Conservation (phyloP, 2,329 filamentous ascomycete genomes). For the Fusarium pseudograminearum region DNA sequence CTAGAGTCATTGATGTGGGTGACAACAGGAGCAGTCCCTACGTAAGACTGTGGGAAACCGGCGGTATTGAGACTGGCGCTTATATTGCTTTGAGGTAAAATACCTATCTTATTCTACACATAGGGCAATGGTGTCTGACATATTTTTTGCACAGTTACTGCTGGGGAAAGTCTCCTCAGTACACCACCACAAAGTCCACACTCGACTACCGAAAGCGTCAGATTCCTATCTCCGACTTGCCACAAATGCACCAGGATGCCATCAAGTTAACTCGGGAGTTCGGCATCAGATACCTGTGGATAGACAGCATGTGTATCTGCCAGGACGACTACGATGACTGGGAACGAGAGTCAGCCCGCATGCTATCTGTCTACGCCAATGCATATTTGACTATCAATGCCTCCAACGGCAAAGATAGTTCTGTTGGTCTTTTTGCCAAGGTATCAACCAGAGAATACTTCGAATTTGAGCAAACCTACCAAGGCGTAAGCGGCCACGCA, state of each 20-base stretch:
- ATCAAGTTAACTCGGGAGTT: background rate
- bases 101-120: background rate
- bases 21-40: background rate
- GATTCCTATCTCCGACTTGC: background rate
- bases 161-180: background rate
- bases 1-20: constrained; percentile 8
- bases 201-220: constrained; percentile 1
- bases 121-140: background rate
- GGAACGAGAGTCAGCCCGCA: constrained; percentile 1
- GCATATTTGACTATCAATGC: background rate
- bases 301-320: constrained; percentile 15
- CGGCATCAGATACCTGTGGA: background rate
- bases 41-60: background rate
- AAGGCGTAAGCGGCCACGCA: background rate
- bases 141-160: background rate
- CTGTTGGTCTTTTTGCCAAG: background rate
- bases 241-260: background rate
- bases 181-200: constrained; percentile 3
- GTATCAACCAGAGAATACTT: accelerated
- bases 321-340: constrained; percentile 11
- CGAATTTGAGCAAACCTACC: background rate
- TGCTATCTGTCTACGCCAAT: background rate
- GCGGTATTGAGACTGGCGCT: background rate
- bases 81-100: constrained; percentile 14
- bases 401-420: background rate